Percentiles rank a stretch among this genome's conserved stretches.
Evolutionary conservation across 1,284 basidiomycete species (phyloP).

Genomic region (Spongiforma sp.): DNA sequence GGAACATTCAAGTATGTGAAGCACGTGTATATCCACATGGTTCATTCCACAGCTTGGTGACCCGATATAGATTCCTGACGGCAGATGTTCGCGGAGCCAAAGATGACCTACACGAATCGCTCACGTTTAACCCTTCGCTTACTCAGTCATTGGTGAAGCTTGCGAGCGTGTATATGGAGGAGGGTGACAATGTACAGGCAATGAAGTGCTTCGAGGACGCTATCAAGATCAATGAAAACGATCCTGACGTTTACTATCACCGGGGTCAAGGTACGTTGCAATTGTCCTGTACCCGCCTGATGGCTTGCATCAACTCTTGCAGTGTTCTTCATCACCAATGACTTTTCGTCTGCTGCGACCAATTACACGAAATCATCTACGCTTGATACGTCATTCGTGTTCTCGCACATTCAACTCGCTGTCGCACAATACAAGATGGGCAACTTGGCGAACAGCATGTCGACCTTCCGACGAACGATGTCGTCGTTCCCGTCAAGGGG

Average conservation of each 20-base stretch:
- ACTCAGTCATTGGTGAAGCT: slow-evolving; percentile 98
- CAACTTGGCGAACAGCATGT: slow-evolving; percentile 83
- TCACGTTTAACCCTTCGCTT: slow-evolving; percentile 75
- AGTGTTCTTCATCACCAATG: slow-evolving; percentile 97
- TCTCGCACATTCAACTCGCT: slow-evolving; percentile 96
- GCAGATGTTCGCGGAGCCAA: slow-evolving; percentile 88
- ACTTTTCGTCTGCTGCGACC: slow-evolving; percentile 85
- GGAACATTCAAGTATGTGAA: slow-evolving; percentile 91
- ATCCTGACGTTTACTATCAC: slow-evolving; percentile 99
- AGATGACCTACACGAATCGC: slow-evolving; percentile 81
- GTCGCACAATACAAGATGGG: slow-evolving; percentile 97
- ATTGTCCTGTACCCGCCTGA: background rate
- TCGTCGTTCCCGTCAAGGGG: slow-evolving; percentile 82
- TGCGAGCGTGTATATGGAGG: slow-evolving; percentile 98
- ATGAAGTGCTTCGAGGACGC: slow-evolving; percentile 95
- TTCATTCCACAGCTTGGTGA: background rate
- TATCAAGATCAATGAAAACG: slow-evolving; percentile 80
- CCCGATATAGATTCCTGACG: slow-evolving; percentile 74
- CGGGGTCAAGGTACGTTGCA: slow-evolving; percentile 84
- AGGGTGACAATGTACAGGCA: slow-evolving; percentile 79
- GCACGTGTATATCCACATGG: background rate
- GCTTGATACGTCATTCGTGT: slow-evolving; percentile 87
- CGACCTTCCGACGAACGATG: slow-evolving; percentile 86
- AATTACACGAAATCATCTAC: slow-evolving; percentile 92
- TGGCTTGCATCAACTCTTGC: slow-evolving; percentile 8